Evolutionary conservation across 768 basidiomycete genomes (phyloP).

Genomic region (Tephrocybe sp.): DNA sequence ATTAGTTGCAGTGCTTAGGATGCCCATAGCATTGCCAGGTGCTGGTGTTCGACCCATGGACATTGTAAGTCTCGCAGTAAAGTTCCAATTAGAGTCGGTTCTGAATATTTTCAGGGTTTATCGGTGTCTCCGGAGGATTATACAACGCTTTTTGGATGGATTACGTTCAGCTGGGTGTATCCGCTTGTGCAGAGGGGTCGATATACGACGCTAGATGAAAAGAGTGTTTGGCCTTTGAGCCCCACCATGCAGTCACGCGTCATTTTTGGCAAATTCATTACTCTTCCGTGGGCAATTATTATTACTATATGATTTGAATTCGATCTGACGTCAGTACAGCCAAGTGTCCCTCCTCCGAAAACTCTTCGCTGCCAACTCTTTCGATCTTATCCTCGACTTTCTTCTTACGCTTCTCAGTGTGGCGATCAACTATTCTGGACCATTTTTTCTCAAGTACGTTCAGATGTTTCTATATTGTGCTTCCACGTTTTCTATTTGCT

Average conservation of each 20-base stretch:
- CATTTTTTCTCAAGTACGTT: slow-evolving; percentile 79
- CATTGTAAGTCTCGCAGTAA: slow-evolving; percentile 50
- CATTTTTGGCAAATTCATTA: slow-evolving; percentile 54
- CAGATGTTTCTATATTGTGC: too few relatives aligned
- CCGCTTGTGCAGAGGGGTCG: slow-evolving; percentile 59
- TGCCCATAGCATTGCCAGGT: slow-evolving; percentile 72
- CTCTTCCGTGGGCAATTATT: slow-evolving; percentile 27
- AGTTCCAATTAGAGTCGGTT: neutral
- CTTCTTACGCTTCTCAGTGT: slow-evolving; percentile 66
- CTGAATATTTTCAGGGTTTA: slow-evolving; percentile 38
- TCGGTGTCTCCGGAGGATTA: slow-evolving; percentile 76
- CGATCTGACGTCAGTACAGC: slow-evolving; percentile 21
- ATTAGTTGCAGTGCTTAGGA: slow-evolving; percentile 48
- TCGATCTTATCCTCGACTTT: slow-evolving; percentile 60
- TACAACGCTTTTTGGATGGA: slow-evolving; percentile 69
- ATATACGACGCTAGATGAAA: slow-evolving; percentile 60
- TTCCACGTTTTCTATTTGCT: too few relatives aligned
- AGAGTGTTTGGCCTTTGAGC: slow-evolving; percentile 72
- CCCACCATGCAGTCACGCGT: slow-evolving; percentile 67
- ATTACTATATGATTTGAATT: neutral
- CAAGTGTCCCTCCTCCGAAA: slow-evolving; percentile 39
- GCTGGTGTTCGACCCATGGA: slow-evolving; percentile 46
- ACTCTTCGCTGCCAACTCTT: slow-evolving; percentile 44
- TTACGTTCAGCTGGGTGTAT: slow-evolving; percentile 70
- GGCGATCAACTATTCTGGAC: slow-evolving; percentile 73